These are phyloP conservation scores for Meredithiella fracta DNA, from an alignment of 2,329 filamentous ascomycete genomes.

Conservation along the genomic window DNA sequence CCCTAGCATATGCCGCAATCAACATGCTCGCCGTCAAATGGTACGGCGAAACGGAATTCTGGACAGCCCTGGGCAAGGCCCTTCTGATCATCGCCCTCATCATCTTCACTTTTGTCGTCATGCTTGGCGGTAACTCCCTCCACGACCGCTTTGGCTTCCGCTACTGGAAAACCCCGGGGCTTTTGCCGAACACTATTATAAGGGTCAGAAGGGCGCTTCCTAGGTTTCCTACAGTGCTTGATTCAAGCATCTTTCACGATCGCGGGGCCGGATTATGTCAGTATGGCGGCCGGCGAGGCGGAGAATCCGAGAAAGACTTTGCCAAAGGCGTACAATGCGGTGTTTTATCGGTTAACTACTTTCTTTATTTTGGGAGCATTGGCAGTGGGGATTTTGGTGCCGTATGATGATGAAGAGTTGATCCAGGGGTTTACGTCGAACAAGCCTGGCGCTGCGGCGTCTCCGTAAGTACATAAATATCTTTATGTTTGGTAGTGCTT, in stretches of 20 bases:
- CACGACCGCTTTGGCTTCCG: constrained; percentile 56
- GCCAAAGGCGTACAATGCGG: constrained; percentile 59
- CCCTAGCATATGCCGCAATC: constrained; percentile 33
- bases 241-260: constrained; percentile 55
- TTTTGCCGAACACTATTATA: constrained; percentile 49
- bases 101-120: constrained; percentile 63
- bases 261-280: constrained; percentile 51
- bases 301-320: constrained; percentile 54
- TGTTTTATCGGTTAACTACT: constrained; percentile 59
- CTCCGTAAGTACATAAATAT: constrained; percentile 28
- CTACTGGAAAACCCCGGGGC: constrained; percentile 52
- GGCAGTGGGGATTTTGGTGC: constrained; percentile 53
- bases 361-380: constrained; percentile 65
- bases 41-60: constrained; percentile 67
- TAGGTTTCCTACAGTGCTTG: constrained; percentile 56
- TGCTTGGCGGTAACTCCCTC: constrained; percentile 66
- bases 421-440: constrained; percentile 40
- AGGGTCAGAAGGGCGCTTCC: constrained; percentile 51
- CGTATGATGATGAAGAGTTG: constrained; percentile 49
- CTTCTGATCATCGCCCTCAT: constrained; percentile 56
- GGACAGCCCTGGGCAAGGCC: constrained; percentile 55
- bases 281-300: constrained; percentile 53
- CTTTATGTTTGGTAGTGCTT: neutral
- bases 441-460: constrained; percentile 51
- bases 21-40: constrained; percentile 59